These are phyloP conservation scores for Mycosphaerella sp. DNA, from an alignment of 2,329 filamentous ascomycete genomes.

Conservation along the genomic window DNA sequence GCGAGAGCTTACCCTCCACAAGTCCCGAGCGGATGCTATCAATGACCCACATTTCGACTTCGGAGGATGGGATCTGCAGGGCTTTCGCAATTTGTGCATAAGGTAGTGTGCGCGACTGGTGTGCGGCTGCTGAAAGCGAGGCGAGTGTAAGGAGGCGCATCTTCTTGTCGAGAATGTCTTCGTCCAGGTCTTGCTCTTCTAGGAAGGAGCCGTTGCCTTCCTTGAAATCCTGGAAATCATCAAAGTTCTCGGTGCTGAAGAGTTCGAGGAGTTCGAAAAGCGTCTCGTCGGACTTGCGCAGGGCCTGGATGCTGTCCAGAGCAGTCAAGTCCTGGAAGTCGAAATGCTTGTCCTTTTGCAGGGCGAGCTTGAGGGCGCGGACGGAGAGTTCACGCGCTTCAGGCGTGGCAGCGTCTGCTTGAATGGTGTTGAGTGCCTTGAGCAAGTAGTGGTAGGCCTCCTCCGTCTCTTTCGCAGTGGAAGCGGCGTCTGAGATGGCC, in stretches of 20 bases:
- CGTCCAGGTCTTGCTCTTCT: conserved; percentile 65
- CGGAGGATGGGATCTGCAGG: conserved; percentile 71
- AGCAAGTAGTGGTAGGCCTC: conserved; percentile 67
- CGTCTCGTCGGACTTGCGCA: conserved; percentile 74
- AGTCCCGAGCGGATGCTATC: conserved; percentile 94
- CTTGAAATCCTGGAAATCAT: conserved; percentile 93
- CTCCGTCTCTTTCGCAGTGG: conserved; percentile 69
- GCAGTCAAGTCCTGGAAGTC: conserved; percentile 67
- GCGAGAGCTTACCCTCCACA: conserved; percentile 92
- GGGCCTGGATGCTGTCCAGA: conserved; percentile 73
- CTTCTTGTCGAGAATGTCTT: conserved; percentile 76
- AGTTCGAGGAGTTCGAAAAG: conserved; percentile 92
- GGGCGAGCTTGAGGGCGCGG: conserved; percentile 60
- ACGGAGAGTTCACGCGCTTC: conserved; percentile 55
- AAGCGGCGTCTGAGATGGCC: conserved; percentile 72
- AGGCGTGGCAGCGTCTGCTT: conserved; percentile 49
- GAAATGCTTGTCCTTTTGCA: conserved; percentile 59
- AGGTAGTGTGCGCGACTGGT: conserved; percentile 74
- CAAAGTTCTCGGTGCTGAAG: conserved; percentile 87
- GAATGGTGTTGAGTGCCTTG: conserved; percentile 69
- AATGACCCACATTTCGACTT: conserved; percentile 98
- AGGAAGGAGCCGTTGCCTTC: conserved; percentile 85
- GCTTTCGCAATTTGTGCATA: conserved; percentile 80
- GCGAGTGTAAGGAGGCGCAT: conserved; percentile 93
- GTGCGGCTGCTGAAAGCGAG: conserved; percentile 72